A percentile compares a stretch with the other conserved stretches of the same genome.
Evolutionary conservation across 2,329 filamentous ascomycete species (phyloP).

Genomic region (Xylariaceae sp.): DNA sequence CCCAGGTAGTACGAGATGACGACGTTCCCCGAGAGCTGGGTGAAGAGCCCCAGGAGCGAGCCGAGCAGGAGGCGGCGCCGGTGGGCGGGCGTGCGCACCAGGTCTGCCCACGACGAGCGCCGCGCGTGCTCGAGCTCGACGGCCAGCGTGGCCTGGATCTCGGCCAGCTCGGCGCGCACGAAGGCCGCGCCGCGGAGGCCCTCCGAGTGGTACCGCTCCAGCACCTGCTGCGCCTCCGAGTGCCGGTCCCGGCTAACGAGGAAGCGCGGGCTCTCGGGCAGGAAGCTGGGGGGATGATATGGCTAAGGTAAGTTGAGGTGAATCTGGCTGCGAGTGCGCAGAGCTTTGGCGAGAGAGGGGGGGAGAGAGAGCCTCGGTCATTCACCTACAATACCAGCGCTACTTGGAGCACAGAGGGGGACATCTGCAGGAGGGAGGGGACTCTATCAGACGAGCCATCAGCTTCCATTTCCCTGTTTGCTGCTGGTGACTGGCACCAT

Average conservation of each 20-base stretch:
- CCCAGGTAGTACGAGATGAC: conserved; percentile 40
- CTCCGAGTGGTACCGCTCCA: conserved; percentile 34
- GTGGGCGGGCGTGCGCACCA: conserved; percentile 43
- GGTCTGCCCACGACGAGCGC: conserved; percentile 44
- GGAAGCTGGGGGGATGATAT: conserved; percentile 13
- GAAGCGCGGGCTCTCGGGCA: conserved; percentile 24
- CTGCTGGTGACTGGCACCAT: no score
- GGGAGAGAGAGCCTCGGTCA: no score
- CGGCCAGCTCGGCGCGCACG: conserved; percentile 42
- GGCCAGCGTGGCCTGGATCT: conserved; percentile 44
- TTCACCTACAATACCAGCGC: conserved; percentile 29
- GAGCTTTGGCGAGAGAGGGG: no score
- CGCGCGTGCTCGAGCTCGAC: conserved; percentile 39
- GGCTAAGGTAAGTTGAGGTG: conserved; percentile 5
- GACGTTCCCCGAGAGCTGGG: conserved; percentile 46
- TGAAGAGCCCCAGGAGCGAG: conserved; percentile 43
- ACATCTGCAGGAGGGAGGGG: conserved; percentile 37
- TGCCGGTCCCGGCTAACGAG: conserved; percentile 24
- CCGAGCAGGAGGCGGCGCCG: conserved; percentile 41
- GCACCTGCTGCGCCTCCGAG: conserved; percentile 24
- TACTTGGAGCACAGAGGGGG: conserved; percentile 31
- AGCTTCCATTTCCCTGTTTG: no score
- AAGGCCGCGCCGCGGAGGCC: conserved; percentile 37
- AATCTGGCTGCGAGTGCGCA: background rate
- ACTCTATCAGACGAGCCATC: conserved; percentile 28